Evolutionary conservation across 2,329 filamentous ascomycete genomes (phyloP).

Genomic region (Talaromyces sp.): DNA sequence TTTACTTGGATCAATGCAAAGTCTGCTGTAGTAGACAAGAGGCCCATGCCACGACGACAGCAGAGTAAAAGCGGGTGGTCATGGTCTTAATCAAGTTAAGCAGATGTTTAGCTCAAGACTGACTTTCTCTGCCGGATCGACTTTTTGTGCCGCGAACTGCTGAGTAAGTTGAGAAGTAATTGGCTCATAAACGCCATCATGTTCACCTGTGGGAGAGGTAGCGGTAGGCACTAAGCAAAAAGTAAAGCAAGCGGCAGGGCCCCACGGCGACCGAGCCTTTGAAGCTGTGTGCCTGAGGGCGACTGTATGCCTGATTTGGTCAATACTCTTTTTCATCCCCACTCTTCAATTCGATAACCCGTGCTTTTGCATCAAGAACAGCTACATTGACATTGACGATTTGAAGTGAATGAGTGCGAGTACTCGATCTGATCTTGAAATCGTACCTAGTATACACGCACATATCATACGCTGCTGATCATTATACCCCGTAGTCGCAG

Average conservation of each 20-base stretch:
- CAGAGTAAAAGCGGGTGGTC: neutral
- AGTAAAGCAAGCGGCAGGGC: neutral
- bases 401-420: neutral
- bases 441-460: too few relatives aligned
- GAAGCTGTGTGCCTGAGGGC: neutral
- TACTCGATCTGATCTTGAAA: neutral
- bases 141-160: neutral
- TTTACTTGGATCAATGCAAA: neutral
- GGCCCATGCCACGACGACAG: neutral
- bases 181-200: neutral
- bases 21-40: neutral
- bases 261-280: neutral
- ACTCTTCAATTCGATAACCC: neutral
- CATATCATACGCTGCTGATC: too few relatives aligned
- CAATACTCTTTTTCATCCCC: neutral
- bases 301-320: conserved; percentile 2
- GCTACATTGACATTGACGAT: neutral
- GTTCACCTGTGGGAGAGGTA: too few relatives aligned
- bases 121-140: neutral
- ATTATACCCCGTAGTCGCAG: neutral
- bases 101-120: neutral
- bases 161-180: neutral
- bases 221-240: too few relatives aligned
- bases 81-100: neutral
- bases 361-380: neutral